A percentile compares a stretch with the other conserved stretches of the same genome.
Evolutionary conservation across 192 early-diverging fungal species (phyloP).

Genomic region (Thoreauomyces humboldtii): DNA sequence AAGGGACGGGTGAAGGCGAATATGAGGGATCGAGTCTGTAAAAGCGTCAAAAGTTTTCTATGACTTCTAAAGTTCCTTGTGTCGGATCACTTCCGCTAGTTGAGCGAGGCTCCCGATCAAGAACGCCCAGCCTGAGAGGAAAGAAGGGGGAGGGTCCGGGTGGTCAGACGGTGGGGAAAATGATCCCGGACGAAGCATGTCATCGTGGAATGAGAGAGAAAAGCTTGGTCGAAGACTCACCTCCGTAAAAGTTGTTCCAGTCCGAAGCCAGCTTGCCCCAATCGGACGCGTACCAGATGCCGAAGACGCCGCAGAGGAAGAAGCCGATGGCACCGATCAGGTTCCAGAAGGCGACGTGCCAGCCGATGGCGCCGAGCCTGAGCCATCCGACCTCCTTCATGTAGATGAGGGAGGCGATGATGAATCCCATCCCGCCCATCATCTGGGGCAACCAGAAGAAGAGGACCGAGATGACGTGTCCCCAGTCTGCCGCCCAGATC

Average conservation of each 20-base stretch:
- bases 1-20: too few relatives aligned
- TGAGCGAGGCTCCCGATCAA: too few relatives aligned
- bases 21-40: too few relatives aligned
- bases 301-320: constrained; percentile 10
- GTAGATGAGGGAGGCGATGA: constrained; percentile 5
- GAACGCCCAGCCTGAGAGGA: too few relatives aligned
- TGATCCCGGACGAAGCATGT: too few relatives aligned
- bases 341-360: constrained; percentile 8
- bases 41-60: too few relatives aligned
- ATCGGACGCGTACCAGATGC: not conserved
- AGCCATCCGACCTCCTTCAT: constrained; percentile 11
- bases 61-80: too few relatives aligned
- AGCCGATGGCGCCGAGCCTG: not conserved
- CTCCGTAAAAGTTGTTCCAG: constrained; percentile 9
- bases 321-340: constrained; percentile 8
- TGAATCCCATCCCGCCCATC: constrained; percentile 1
- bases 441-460: constrained; percentile 14
- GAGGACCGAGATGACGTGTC: not conserved
- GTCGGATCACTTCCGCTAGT: too few relatives aligned
- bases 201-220: too few relatives aligned
- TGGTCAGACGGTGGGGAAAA: too few relatives aligned
- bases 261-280: not conserved
- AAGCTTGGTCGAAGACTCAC: too few relatives aligned
- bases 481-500: not conserved
- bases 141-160: too few relatives aligned